Base-by-base conservation (phyloP, 768 basidiomycete species). In the Pisolithus orientalis region DNA sequence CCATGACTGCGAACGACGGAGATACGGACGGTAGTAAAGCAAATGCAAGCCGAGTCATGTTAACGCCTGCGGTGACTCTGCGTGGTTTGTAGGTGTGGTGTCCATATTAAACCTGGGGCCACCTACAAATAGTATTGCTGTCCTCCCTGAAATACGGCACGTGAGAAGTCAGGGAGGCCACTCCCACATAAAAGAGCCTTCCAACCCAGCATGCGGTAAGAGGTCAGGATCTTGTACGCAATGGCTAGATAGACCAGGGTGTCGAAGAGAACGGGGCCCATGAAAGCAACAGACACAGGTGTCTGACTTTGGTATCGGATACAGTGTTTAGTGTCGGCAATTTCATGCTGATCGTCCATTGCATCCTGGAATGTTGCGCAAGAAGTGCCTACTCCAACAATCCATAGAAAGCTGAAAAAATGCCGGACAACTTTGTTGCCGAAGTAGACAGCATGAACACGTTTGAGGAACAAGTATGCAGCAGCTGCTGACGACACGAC, bases 121-220 rank as follows among this genome's bases (percentile, higher is more conserved):
- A 53, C 67, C 32, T 55, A 71, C 73, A 68, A 32, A 52, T 74
- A 72, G 53, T 74, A 75, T 24, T 60, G 59, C 47, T 74, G 71
- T 13, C 73, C 72, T 27, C 69, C 69, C 17, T 64, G 59, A 11
- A 75, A 50, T 6, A 75, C 17, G 9, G 65, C 65, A 44, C 52
- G 59, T 5, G 71, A 68, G 47, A 74, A 51, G 31, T 38, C 54
- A 32, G 70, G 71, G 17, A 74, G 62, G 11, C 64, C 46, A 4
- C 61, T 42, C 3, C 58, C 62, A 13, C 43, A 47, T 14, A 65
- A 55, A 49, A 66, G 63, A 2, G 55, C 25, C 51, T 47, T 61
- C 47, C 66, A 53, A 27, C 34, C 39, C 40, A 29, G 52, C 9
- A 57, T 53, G 4, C 45, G 46, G 50, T 61, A 56, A n/a, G 53